Conservation (phyloP, 257 asterid genomes). For the Capsicum baccatum region DNA sequence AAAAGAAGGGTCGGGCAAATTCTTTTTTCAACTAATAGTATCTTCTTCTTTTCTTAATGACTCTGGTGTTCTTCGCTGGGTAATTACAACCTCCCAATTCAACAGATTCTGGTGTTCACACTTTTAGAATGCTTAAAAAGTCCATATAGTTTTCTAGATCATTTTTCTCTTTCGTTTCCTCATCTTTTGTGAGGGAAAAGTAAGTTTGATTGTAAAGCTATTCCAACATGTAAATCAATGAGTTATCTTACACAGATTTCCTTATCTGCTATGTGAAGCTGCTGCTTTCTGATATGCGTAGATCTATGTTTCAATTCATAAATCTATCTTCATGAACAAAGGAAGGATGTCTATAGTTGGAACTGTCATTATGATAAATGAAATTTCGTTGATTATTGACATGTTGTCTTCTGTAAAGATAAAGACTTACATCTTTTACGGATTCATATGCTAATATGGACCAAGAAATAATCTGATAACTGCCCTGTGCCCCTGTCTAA, state of each 20-base stretch:
- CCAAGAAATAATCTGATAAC: not conserved
- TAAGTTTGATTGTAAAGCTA: not conserved
- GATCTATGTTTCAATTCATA: not conserved
- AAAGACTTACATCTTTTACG: not conserved
- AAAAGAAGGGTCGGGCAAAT: not conserved
- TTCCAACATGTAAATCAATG: not conserved
- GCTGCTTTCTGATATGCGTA: not conserved
- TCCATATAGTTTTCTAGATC: not conserved
- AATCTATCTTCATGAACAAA: conserved; percentile 20
- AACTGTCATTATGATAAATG: conserved; percentile 19
- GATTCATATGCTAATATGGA: not conserved
- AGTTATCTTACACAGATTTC: conserved; percentile 8
- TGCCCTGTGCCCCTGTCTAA: not conserved
- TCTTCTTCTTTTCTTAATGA: not conserved
- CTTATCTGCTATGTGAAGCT: not conserved
- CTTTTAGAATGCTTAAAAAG: not conserved
- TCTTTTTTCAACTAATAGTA: conserved; percentile 1
- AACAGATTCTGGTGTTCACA: not conserved
- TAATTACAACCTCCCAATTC: not conserved
- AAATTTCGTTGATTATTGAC: not conserved
- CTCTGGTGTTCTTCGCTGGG: not conserved
- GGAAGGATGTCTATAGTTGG: not conserved
- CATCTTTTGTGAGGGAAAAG: conserved; percentile 11
- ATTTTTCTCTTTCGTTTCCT: not conserved
- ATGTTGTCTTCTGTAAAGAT: conserved; percentile 7